A percentile compares a stretch with the other conserved stretches of the same genome.
phyloP scores from a whole-genome alignment of 768 basidiomycete genomes.

The Amanita exitialis region DNA sequence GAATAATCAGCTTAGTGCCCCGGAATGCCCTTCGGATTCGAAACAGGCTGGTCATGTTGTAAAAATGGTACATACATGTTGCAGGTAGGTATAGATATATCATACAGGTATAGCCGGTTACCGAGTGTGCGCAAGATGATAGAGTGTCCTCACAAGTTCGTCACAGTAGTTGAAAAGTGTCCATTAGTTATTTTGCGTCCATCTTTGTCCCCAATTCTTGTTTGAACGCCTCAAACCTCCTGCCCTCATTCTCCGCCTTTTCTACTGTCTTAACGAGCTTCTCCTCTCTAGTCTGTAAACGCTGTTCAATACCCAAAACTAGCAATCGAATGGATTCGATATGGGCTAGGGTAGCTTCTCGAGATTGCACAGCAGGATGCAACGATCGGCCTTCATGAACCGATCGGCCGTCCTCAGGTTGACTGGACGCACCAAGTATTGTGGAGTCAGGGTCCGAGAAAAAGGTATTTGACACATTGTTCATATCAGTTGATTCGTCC shows the following conservation, averaged over 20 bases:
- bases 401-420: slow-evolving; percentile 9
- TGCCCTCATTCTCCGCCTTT: slow-evolving; percentile 50
- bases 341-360: slow-evolving; percentile 41
- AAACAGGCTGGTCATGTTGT: too few relatives aligned
- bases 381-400: neutral
- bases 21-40: too few relatives aligned
- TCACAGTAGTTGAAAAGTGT: neutral
- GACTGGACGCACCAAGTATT: neutral
- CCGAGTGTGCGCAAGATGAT: neutral
- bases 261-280: slow-evolving; percentile 50
- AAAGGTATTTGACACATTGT: slow-evolving; percentile 3
- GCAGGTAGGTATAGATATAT: slow-evolving; percentile 12
- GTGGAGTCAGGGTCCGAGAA: slow-evolving; percentile 5
- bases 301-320: slow-evolving; percentile 69
- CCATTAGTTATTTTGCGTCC: slow-evolving; percentile 1
- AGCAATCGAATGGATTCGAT: slow-evolving; percentile 61
- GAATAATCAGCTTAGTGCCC: too few relatives aligned
- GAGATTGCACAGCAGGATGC: slow-evolving; percentile 10
- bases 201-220: slow-evolving; percentile 18
- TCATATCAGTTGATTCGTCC: neutral
- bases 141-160: neutral
- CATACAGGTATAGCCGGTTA: neutral
- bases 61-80: too few relatives aligned
- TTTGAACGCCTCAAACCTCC: slow-evolving; percentile 38
- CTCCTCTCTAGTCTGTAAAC: slow-evolving; percentile 52